A percentile compares a stretch with the other conserved stretches of the same genome.
Conservation (phyloP, 1,284 basidiomycete species). For the Leccinum subfulvum region DNA sequence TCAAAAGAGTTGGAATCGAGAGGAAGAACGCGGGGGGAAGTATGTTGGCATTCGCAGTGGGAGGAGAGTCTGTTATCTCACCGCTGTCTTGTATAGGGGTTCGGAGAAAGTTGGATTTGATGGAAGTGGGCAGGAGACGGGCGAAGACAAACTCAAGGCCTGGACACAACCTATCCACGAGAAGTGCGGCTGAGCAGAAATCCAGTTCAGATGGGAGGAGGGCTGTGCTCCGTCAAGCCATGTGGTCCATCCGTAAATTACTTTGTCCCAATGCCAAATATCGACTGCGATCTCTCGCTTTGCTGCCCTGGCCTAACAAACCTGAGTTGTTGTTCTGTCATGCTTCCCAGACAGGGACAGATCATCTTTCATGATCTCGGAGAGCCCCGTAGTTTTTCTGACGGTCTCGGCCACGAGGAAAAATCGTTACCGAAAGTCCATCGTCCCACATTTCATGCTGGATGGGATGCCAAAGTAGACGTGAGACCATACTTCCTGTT, state of each 20-base stretch:
- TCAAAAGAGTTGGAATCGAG: conserved; percentile 48
- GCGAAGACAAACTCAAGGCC: conserved; percentile 42
- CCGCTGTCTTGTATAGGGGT: neutral
- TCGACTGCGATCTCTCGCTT: too few species aligned
- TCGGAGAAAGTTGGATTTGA: conserved; percentile 9
- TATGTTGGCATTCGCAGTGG: conserved; percentile 31
- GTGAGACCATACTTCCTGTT: conserved; percentile 84
- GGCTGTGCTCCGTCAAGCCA: conserved; percentile 4
- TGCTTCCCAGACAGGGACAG: conserved; percentile 42
- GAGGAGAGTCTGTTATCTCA: conserved; percentile 13
- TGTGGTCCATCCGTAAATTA: neutral
- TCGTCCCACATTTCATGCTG: conserved; percentile 74
- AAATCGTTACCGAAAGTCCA: conserved; percentile 72
- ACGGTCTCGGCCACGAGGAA: conserved; percentile 31
- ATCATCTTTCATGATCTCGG: conserved; percentile 62
- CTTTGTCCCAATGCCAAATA: too few species aligned
- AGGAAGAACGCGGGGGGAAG: conserved; percentile 67
- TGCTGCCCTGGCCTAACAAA: too few species aligned
- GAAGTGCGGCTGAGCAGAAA: conserved; percentile 19
- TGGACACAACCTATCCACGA: conserved; percentile 49
- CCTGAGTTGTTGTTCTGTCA: too few species aligned
- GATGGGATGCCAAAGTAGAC: conserved; percentile 67
- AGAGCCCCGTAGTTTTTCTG: conserved; percentile 47
- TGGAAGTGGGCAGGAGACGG: conserved; percentile 46
- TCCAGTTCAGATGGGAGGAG: conserved; percentile 16